Conservation (phyloP, 2,329 filamentous ascomycete genomes). For the Fusarium beomiforme region DNA sequence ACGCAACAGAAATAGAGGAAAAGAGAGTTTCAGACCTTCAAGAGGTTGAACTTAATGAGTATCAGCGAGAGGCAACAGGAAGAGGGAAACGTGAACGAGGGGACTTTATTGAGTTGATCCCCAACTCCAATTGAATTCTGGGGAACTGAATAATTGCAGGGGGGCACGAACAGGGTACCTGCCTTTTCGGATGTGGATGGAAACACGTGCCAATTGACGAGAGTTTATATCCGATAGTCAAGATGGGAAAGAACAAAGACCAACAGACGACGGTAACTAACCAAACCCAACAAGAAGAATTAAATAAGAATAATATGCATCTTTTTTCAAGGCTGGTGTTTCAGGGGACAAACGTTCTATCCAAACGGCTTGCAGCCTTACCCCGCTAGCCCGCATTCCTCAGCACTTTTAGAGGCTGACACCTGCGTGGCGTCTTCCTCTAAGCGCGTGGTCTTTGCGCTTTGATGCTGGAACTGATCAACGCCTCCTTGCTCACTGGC, state of each 20-base stretch:
- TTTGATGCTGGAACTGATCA: constrained; percentile 21
- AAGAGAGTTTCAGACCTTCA: constrained; percentile 5
- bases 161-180: constrained; percentile 31
- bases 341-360: constrained; percentile 26
- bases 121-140: constrained; percentile 28
- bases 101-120: constrained; percentile 29
- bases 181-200: constrained; percentile 26
- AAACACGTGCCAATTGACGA: constrained; percentile 29
- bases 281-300: constrained; percentile 1
- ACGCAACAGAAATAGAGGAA: constrained; percentile 1
- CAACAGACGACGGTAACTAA: background rate
- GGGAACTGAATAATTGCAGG: constrained; percentile 35
- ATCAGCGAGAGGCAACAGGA: constrained; percentile 16
- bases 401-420: constrained; percentile 5
- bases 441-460: constrained; percentile 29
- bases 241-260: constrained; percentile 18
- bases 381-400: constrained; percentile 34
- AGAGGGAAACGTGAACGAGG: constrained; percentile 20
- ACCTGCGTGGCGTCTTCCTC: constrained; percentile 19
- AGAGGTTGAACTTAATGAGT: constrained; percentile 2
- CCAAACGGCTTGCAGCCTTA: constrained; percentile 30
- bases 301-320: background rate
- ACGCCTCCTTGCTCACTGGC: constrained; percentile 14
- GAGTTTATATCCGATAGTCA: constrained; percentile 13
- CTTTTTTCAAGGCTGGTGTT: constrained; percentile 13